Base-by-base conservation (phyloP, 2,329 filamentous ascomycete species). In the Aspergillus costaricaensis region DNA sequence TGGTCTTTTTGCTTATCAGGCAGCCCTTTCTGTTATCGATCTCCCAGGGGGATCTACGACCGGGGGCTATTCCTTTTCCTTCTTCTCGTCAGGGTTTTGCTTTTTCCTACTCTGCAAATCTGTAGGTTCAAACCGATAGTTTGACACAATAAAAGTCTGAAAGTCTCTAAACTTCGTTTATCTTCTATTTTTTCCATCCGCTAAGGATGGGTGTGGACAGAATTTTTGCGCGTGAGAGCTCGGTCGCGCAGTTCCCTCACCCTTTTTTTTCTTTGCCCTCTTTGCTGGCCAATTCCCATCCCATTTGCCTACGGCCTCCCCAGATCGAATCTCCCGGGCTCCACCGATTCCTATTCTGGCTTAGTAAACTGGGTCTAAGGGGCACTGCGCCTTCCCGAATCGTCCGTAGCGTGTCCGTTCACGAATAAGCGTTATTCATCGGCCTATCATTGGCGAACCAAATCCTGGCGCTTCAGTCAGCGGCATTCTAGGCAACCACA, bases 391-490 rank as follows among this genome's bases (percentile, higher is more conserved):
- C 59, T 71, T 66, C 66, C 69, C 53, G 62, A 59, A 55, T 38
- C 57, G 68, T 50, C 14, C n/a, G 10, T 54, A 56, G 65, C 59
- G 66, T 64, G 60, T 57, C 61, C 30, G 39, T 62, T 59, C 57
- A 44, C 44, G 59, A 70, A 70, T 68, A 74, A 74, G 65, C 71
- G 66, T 59, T 56, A 67, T 68, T 73, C n/a, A 52, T 1, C 7
- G 1, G 4, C 5, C 39, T 51, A 19, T 65, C 21, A 71, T 74
- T 75, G 68, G 72, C 32, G 32, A 15, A 43, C 6, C 5, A n/a
- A 12, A 12, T 19, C 27, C 14, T 14, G 23, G 30, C 12, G 14
- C n/a, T 52, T 59, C 39, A 57, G 65, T 69, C 66, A 69, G 66
- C 67, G 44, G 51, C 7, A 63, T 67, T 68, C 53, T 5, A 3